These are phyloP conservation scores for Calocera viscosa DNA, from an alignment of 768 basidiomycete species.

Conservation along the genomic window DNA sequence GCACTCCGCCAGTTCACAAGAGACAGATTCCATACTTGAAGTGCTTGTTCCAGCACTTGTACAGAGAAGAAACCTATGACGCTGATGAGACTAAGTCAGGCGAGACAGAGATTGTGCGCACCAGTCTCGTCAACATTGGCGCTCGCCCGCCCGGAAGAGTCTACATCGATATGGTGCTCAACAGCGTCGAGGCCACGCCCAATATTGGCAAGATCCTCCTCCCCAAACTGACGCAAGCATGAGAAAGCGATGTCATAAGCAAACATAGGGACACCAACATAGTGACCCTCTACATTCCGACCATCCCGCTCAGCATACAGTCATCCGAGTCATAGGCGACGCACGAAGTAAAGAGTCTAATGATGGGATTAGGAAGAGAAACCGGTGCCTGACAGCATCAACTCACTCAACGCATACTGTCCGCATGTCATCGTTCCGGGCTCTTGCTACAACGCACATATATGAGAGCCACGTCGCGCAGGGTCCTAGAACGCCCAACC, in stretches of 20 bases:
- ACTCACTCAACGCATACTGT: constrained; percentile 63
- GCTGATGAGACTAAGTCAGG: not conserved
- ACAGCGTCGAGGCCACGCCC: constrained; percentile 54
- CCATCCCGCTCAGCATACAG: not conserved
- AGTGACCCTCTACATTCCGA: not conserved
- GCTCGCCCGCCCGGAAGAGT: constrained; percentile 36
- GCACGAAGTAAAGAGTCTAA: constrained; percentile 29
- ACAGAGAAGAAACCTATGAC: constrained; percentile 76
- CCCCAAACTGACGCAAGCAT: constrained; percentile 44
- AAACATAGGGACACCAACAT: not conserved
- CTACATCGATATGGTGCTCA: constrained; percentile 44
- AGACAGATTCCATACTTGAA: constrained; percentile 76
- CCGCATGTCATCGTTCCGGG: constrained; percentile 73
- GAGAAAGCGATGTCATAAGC: not conserved
- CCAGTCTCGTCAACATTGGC: constrained; percentile 89
- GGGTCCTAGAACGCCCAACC: not conserved
- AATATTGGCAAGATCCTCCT: constrained; percentile 65
- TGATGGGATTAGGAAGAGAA: not conserved
- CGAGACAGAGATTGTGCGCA: constrained; percentile 18
- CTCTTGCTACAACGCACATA: constrained; percentile 36
- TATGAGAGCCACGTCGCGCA: not conserved
- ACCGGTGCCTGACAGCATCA: not conserved
- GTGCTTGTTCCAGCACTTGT: constrained; percentile 73
- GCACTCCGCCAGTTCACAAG: constrained; percentile 77
- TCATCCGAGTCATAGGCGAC: constrained; percentile 20